These are phyloP conservation scores for Fusarium fujikuroi DNA, from an alignment of 2,329 filamentous ascomycete species.

Conservation along the genomic window DNA sequence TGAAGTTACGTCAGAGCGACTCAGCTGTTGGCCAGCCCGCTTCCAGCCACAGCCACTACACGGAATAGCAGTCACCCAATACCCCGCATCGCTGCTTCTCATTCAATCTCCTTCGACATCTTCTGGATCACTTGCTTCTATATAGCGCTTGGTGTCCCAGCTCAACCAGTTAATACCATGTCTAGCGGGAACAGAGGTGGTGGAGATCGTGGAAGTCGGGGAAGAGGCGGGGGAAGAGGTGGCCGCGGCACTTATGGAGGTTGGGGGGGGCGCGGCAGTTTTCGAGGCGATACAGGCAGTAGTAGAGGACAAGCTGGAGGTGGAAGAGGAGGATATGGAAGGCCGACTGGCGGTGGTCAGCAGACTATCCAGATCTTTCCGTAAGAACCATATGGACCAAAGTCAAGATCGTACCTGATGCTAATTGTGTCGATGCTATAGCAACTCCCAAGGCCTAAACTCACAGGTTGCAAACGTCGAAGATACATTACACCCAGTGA, in stretches of 20 bases:
- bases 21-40: not conserved
- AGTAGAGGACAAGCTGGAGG: not conserved
- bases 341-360: not conserved
- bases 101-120: not conserved
- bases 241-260: not conserved
- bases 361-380: not conserved
- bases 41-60: not conserved
- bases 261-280: not conserved
- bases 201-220: not conserved
- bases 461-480: not conserved
- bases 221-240: not conserved
- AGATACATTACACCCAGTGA: not conserved
- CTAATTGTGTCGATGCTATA: not conserved
- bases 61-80: not conserved
- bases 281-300: not conserved
- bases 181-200: not conserved
- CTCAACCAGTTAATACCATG: not conserved
- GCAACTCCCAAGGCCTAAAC: not conserved
- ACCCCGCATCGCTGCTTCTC: not conserved
- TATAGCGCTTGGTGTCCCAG: not conserved
- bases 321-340: not conserved
- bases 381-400: not conserved
- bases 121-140: not conserved
- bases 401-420: not conserved
- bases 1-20: not conserved